A percentile compares a stretch with the other conserved stretches of the same genome.
Evolutionary conservation across 2,329 filamentous ascomycete genomes (phyloP).

Genomic region (Botrytis pseudocinerea): DNA sequence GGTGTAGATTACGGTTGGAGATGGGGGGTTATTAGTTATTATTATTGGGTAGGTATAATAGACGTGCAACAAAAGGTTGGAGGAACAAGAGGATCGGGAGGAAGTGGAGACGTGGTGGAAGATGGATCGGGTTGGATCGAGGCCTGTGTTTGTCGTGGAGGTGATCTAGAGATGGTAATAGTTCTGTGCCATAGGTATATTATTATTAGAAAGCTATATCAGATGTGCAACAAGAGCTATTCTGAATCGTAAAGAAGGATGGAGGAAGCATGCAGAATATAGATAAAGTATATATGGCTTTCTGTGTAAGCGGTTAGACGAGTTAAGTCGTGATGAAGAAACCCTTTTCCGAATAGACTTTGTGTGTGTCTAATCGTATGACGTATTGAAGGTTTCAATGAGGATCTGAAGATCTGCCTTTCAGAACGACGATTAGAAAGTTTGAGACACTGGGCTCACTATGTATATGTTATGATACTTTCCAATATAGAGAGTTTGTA

Average conservation of each 20-base stretch:
- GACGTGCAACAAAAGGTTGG: neutral
- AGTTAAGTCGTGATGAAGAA: neutral
- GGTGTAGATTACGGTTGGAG: neutral
- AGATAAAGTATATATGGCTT: neutral
- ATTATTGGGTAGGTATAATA: slow-evolving; percentile 6
- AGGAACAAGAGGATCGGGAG: neutral
- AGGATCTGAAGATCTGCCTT: neutral
- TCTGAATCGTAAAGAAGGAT: neutral
- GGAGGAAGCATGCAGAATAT: neutral
- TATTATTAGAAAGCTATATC: slow-evolving; percentile 9
- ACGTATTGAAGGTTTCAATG: neutral
- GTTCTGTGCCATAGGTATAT: neutral
- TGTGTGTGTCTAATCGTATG: neutral
- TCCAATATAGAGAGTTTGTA: neutral
- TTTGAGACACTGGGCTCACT: neutral
- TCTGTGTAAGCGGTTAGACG: neutral
- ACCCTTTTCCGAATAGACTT: neutral
- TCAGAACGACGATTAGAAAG: neutral
- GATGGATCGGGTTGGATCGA: neutral
- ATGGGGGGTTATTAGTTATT: neutral
- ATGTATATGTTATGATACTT: neutral
- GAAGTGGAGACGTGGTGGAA: neutral
- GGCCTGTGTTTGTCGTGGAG: neutral
- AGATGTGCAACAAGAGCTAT: slow-evolving; percentile 3
- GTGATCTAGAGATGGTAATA: neutral